Base-by-base conservation (phyloP, 2,329 filamentous ascomycete species). In the Fusarium metavorans region DNA sequence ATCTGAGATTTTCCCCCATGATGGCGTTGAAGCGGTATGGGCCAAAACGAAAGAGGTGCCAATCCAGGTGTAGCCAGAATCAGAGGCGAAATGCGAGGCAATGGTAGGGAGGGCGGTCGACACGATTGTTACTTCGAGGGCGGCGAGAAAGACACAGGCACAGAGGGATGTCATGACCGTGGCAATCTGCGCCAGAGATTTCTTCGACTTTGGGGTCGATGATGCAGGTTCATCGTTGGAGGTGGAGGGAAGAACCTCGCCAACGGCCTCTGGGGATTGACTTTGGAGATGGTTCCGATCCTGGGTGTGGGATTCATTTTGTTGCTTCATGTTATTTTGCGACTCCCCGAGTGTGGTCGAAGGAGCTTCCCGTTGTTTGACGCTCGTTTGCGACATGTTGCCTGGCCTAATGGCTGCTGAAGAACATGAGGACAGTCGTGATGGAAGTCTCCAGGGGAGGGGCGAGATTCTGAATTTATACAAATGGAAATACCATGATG, bases 21-120 rank as follows among this genome's bases (percentile, higher is more conserved):
- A 88, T 0, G 93, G 92, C 0, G 89, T 90, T 2, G 87, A 87
- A 0, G 92, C 91, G 0, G 92, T 91, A 77, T 90, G 91, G 18
- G 91, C 92, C 13, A 95, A 88, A 5, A 95, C 85, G 80, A 93
- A 95, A 0, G 93, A 90, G 32, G 89, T 91, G 1, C 93, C 93
- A 70, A 96, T 93, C 94, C 93, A 95, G 16, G 91, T 91, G 82
- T 95, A 95, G 8, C 92, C 92, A 1, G 89, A 85, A 18, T 88
- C 89, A 34, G 90, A 92, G 57, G 88, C 79, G 41, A 94, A 87
- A 32, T 92, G 85, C 3, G 81, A 80, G 3, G 88, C 84, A 58
- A 93, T 92, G 10, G 88, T 88, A 0, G 91, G 91, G 8, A 92
- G 85, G 1, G 90, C 89, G 0, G 91, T 91, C 2, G 90, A 87